phyloP scores from a whole-genome alignment of 768 basidiomycete genomes.

The Suillus tomentosus region DNA sequence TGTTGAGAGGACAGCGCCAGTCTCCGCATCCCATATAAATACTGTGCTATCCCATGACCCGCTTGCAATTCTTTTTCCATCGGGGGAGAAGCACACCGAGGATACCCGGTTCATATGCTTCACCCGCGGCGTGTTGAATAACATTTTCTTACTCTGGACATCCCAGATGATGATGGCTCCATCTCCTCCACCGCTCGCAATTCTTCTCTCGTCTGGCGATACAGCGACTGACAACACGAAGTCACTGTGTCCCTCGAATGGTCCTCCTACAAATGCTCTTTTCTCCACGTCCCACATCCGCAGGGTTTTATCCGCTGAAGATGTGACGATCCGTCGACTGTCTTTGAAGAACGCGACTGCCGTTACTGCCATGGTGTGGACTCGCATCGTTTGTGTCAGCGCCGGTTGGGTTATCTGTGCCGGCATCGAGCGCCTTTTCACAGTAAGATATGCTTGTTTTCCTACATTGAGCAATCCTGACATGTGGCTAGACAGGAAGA shows the following conservation, averaged over 20 bases:
- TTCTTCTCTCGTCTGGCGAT: constrained; percentile 26
- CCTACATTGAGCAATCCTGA: background rate
- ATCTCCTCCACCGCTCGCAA: constrained; percentile 32
- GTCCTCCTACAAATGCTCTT: constrained; percentile 17
- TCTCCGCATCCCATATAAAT: constrained; percentile 3
- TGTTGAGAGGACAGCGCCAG: constrained; percentile 13
- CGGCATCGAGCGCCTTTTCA: background rate
- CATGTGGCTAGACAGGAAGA: background rate
- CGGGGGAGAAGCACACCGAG: constrained; percentile 15
- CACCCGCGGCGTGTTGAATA: constrained; percentile 27
- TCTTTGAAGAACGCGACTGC: constrained; percentile 33
- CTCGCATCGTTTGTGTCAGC: background rate
- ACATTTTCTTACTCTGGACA: constrained; percentile 22
- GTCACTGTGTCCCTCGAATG: constrained; percentile 28
- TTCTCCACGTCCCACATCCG: constrained; percentile 31
- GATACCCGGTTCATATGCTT: constrained; percentile 28
- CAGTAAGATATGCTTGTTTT: background rate
- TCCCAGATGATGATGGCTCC: constrained; percentile 30
- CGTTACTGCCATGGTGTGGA: background rate
- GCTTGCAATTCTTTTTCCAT: constrained; percentile 1
- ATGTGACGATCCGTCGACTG: constrained; percentile 25
- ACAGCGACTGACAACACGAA: constrained; percentile 25
- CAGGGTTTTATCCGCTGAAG: constrained; percentile 26
- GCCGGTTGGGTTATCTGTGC: background rate
- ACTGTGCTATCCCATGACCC: background rate